A percentile compares a stretch with the other conserved stretches of the same genome.
phyloP scores from a whole-genome alignment of 73 alveolate genomes.

The Tetrahymena thermophila region DNA sequence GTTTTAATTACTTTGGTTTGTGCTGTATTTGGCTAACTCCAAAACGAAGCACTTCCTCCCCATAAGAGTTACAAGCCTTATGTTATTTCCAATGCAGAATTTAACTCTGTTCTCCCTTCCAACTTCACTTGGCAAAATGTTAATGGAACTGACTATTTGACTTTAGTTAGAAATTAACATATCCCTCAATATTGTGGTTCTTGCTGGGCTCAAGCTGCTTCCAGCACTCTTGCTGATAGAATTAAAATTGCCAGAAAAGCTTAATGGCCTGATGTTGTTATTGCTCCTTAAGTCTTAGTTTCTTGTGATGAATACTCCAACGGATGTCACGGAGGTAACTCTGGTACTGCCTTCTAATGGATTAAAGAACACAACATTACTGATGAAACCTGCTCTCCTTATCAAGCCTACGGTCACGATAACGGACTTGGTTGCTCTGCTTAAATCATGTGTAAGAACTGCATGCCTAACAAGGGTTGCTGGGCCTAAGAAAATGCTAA shows the following conservation, averaged over 20 bases:
- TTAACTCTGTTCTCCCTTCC: conserved; percentile 47
- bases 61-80: conserved; percentile 3
- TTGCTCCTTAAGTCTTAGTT: conserved; percentile 75
- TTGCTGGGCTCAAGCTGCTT: conserved; percentile 96
- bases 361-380: conserved; percentile 55
- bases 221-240: conserved; percentile 83
- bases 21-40: neutral
- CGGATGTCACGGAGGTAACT: conserved; percentile 83
- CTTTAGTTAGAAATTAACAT: conserved; percentile 79
- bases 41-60: neutral
- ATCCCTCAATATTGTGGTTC: conserved; percentile 94
- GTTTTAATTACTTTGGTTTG: neutral
- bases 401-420: conserved; percentile 51
- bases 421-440: conserved; percentile 60
- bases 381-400: conserved; percentile 71
- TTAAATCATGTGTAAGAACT: conserved; percentile 52
- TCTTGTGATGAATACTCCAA: conserved; percentile 62
- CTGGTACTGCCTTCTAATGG: conserved; percentile 56
- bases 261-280: conserved; percentile 75
- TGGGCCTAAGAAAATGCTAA: conserved; percentile 47
- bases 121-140: conserved; percentile 59
- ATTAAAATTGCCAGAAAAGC: conserved; percentile 85
- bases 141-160: conserved; percentile 70
- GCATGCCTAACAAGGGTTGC: conserved; percentile 54
- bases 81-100: neutral